These are phyloP conservation scores for Starmera dryadoides DNA, from an alignment of 805 yeast genomes.

Conservation along the genomic window DNA sequence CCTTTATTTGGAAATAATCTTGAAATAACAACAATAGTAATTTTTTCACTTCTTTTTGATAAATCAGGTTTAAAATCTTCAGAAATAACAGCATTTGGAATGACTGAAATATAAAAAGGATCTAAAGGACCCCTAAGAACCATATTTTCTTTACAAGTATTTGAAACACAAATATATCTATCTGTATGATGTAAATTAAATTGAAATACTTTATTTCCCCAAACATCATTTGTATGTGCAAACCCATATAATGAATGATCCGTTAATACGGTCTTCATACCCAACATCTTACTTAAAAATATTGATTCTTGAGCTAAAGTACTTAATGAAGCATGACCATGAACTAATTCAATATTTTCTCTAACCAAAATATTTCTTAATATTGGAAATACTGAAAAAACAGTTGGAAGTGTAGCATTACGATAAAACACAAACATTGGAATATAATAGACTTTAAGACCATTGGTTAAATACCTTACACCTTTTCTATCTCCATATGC, in stretches of 20 bases:
- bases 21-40: constrained; percentile 87
- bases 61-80: constrained; percentile 62
- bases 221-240: constrained; percentile 72
- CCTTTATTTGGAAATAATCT: constrained; percentile 95
- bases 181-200: constrained; percentile 84
- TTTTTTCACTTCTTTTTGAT: constrained; percentile 25
- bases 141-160: constrained; percentile 94
- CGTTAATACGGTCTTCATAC: constrained; percentile 83
- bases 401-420: constrained; percentile 82
- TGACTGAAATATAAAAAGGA: constrained; percentile 75
- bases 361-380: constrained; percentile 78
- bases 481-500: constrained; percentile 81
- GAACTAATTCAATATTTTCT: constrained; percentile 83
- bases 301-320: constrained; percentile 85
- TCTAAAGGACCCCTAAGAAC: constrained; percentile 80
- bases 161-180: constrained; percentile 92
- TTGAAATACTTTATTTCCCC: constrained; percentile 80
- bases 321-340: constrained; percentile 91
- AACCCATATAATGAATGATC: constrained; percentile 96
- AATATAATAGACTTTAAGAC: constrained; percentile 85
- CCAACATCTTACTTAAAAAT: constrained; percentile 91
- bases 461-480: constrained; percentile 76
- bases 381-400: constrained; percentile 81
- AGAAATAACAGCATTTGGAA: constrained; percentile 92
- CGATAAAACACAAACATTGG: constrained; percentile 79